A percentile compares a stretch with the other conserved stretches of the same genome.
phyloP scores from a whole-genome alignment of 257 asterid genomes.

The Mentha longifolia region DNA sequence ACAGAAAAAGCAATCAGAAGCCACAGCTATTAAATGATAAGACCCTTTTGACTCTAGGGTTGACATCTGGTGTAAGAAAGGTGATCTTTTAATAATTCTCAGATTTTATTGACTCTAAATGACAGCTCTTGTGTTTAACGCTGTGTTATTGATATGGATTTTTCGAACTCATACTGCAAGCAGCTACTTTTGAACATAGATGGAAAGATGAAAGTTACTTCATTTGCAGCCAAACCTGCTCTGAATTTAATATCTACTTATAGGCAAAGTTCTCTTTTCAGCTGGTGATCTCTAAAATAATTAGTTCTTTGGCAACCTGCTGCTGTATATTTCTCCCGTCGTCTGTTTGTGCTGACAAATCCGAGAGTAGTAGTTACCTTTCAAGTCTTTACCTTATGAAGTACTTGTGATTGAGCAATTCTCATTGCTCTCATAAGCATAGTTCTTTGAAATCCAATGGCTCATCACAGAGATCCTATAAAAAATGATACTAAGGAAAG shows the following conservation, averaged over 20 bases:
- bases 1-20: slow-evolving; percentile 42
- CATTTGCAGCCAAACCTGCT: slow-evolving; percentile 6
- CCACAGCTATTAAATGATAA: slow-evolving; percentile 41
- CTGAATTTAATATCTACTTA: neutral
- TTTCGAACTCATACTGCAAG: slow-evolving; percentile 14
- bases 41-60: slow-evolving; percentile 76
- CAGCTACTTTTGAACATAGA: slow-evolving; percentile 1
- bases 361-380: no score
- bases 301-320: neutral
- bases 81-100: slow-evolving; percentile 41
- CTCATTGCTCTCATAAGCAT: no score
- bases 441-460: no score
- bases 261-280: neutral
- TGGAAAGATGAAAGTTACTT: neutral
- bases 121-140: neutral
- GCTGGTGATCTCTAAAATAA: neutral
- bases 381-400: no score
- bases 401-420: no score
- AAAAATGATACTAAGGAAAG: no score
- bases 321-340: neutral
- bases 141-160: slow-evolving; percentile 9
- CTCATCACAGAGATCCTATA: no score
- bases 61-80: slow-evolving; percentile 97
- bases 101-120: neutral
- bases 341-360: no score